A percentile compares a stretch with the other conserved stretches of the same genome.
Evolutionary conservation across 2,329 filamentous ascomycete species (phyloP).

Genomic region (Raffaelea albimanens): DNA sequence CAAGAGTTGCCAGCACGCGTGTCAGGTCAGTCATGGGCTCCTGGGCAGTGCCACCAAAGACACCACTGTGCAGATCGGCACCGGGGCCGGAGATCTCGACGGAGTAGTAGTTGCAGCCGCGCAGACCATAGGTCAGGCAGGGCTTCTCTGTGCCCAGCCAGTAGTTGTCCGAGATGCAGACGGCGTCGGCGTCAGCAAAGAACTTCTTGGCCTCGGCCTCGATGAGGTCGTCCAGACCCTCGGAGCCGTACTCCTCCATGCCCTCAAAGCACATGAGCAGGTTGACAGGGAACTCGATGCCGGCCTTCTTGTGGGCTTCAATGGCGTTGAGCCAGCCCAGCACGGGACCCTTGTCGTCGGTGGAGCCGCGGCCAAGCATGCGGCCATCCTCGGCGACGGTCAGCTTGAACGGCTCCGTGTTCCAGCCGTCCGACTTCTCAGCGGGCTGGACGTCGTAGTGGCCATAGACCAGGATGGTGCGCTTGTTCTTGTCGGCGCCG

Average conservation of each 20-base stretch:
- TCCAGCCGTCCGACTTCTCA: constrained; percentile 87
- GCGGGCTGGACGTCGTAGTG: constrained; percentile 99
- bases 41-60: constrained; percentile 92
- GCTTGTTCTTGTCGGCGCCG: constrained; percentile 84
- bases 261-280: constrained; percentile 99
- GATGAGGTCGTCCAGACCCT: constrained; percentile 93
- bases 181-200: constrained; percentile 91
- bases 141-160: constrained; percentile 99
- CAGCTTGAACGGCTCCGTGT: constrained; percentile 86
- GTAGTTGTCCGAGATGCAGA: constrained; percentile 99
- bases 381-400: constrained; percentile 80
- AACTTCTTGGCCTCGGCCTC: constrained; percentile 82
- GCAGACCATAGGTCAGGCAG: constrained; percentile 92
- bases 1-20: constrained; percentile 69
- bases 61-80: constrained; percentile 90
- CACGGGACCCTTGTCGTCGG: constrained; percentile 96
- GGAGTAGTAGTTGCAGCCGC: constrained; percentile 97
- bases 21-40: constrained; percentile 98
- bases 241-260: constrained; percentile 98
- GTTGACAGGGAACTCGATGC: constrained; percentile 92
- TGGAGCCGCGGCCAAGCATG: constrained; percentile 93
- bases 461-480: constrained; percentile 91
- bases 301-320: constrained; percentile 92
- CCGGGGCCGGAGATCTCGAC: constrained; percentile 84
- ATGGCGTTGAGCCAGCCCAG: constrained; percentile 97